Evolutionary conservation across 1,284 basidiomycete genomes (phyloP), one percentile per base, ranked within the genome.

Genomic region (Irpex sp.): DNA sequence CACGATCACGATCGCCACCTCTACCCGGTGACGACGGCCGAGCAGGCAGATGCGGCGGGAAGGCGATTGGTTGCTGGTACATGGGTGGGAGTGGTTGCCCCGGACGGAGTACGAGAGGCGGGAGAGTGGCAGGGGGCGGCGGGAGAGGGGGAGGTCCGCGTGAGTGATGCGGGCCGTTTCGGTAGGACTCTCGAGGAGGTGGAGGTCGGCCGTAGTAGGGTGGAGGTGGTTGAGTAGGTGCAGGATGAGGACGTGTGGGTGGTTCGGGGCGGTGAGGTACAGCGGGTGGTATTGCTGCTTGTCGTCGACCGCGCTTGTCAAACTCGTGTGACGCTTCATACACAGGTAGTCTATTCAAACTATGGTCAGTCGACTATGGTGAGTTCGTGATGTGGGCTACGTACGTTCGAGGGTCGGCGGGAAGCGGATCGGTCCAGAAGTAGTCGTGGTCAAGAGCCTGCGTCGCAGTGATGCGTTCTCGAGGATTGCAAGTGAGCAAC

Each of bases 361-460:
- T 34, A 48, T 60, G 54, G 48, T 48, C 63, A 56, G 63, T 34
- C 55, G n/a, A 13, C 17, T 51, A n/a, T 51, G 19, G 17, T 15
- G 49, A 21, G 13, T 8, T 7, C 7, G 11, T 8, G n/a, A 19
- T n/a, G 19, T n/a, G 49, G 17, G 8, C 49, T 61, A 68, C 65
- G 38, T 61, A 94, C 93, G 85, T 85, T 74, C 88, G 90, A 0
- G 92, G 88, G 76, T 92, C 89, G n/a, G 92, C 92, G 13, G 93
- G 89, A 36, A 93, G 70, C 0, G 94, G 93, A 66, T 92, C 88
- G 0, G 87, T 89, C 92, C 93, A 96, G 76, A 97, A 97, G 78
- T 97, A 97, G 59, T 94, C 88, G 72, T 97, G 95, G 66, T 91
- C 87, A 67, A 97, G 85, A 3, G 93, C 93, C 71, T 96, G 87